These are phyloP conservation scores for Tinospora cordifolia DNA, from an alignment of 164 flowering plant species.

Conservation along the genomic window DNA sequence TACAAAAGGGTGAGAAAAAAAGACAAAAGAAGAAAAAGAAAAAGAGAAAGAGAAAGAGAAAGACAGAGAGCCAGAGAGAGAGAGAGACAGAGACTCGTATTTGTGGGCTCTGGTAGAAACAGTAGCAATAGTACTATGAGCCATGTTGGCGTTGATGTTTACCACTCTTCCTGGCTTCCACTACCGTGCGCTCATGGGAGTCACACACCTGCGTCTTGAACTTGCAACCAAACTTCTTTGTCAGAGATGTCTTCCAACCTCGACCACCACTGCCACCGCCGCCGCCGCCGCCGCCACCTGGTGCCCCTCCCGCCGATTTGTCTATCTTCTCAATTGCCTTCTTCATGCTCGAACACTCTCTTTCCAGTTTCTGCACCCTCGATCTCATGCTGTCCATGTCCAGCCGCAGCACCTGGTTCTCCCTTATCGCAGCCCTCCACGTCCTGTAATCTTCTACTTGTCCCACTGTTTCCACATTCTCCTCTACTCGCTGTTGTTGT, in stretches of 20 bases:
- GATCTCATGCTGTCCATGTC: constrained; percentile 96
- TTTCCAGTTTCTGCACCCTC: constrained; percentile 81
- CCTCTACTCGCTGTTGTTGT: constrained; percentile 7
- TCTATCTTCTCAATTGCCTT: constrained; percentile 71
- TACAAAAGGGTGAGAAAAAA: neutral
- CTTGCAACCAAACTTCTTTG: constrained; percentile 69
- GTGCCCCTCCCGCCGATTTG: constrained; percentile 17
- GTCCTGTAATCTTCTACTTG: constrained; percentile 9
- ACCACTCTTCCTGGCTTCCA: constrained; percentile 31
- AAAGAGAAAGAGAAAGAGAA: too few species aligned
- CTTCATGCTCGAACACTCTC: constrained; percentile 83
- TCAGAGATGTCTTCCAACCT: constrained; percentile 44
- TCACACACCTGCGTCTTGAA: constrained; percentile 96
- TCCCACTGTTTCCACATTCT: neutral
- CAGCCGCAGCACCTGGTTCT: constrained; percentile 77
- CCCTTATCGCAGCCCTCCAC: constrained; percentile 66
- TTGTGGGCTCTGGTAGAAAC: too few species aligned
- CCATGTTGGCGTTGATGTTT: constrained; percentile 14
- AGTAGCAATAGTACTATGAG: neutral
- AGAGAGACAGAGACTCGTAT: too few species aligned
- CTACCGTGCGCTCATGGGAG: constrained; percentile 66
- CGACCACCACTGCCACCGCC: constrained; percentile 10
- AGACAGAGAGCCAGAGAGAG: too few species aligned
- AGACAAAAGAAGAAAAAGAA: neutral
- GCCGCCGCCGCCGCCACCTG: too few species aligned